Evolutionary conservation across 2,329 filamentous ascomycete genomes (phyloP), one percentile per base, ranked within the genome.

Genomic region (Biscogniauxia mediterranea): DNA sequence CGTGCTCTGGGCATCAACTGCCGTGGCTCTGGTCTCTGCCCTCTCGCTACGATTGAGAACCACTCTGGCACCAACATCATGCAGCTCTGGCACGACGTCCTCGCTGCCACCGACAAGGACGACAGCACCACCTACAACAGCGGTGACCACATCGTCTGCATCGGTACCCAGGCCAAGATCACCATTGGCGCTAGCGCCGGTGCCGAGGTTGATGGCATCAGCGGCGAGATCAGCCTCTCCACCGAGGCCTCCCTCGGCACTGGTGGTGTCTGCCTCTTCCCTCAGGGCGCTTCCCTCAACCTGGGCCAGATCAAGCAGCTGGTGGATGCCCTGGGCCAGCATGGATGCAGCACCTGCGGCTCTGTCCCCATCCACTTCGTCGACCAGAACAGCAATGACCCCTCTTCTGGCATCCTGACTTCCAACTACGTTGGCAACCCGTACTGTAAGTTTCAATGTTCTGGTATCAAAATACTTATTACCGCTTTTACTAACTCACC

Each of bases 1-100:
- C 62, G 62, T 9, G 60, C 57, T 52, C 59, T 65, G 7, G 64
- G 64, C 19, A 65, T 66, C 56, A 66, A 66, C 61, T 66, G 62
- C 55, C 64, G 62, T 13, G 64, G 64, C 49, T 66, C 64, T 8
- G 64, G 62, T n/a, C 62, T 66, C 11, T 66, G 64, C 46, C 46
- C 3, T 21, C 53, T 61, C 17, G 64, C 62, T 23, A 61, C 64
- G 8, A n/a, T 63, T n/a, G 56, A 61, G 53, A 62, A 66, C 53
- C 23, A 61, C 55, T 57, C 58, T 11, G 59, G 56, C 28, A 32
- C 28, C 3, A 32, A 32, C 28, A 32, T 32, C 11, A 8, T 32
- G 28, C 28, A 32, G 28, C 28, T 32, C 7, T 32, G 28, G 28
- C 28, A 32, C 11, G 28, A 32, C 11, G 28, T 32, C 28, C 28